phyloP scores from a whole-genome alignment of 78 protist genomes.

The Dictyostelium intermedium region DNA sequence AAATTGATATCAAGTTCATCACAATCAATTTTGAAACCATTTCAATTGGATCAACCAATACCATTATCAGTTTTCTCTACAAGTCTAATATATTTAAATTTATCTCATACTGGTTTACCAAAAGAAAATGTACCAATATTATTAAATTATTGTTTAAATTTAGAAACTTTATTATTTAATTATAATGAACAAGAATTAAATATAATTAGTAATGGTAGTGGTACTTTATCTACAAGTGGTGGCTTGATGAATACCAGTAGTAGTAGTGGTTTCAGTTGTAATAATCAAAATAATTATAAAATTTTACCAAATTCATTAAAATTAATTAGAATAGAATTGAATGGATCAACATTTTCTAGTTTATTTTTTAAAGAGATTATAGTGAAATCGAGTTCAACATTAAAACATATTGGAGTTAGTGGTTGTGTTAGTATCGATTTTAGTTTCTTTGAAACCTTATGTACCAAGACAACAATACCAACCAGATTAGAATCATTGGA shows the following conservation, averaged over 20 bases:
- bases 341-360: neutral
- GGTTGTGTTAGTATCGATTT: neutral
- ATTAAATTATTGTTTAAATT: neutral
- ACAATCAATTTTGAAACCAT: neutral
- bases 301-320: neutral
- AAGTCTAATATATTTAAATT: neutral
- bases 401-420: neutral
- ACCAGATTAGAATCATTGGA: neutral
- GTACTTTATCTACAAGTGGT: neutral
- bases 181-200: neutral
- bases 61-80: neutral
- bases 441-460: neutral
- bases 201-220: neutral
- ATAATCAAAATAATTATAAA: neutral
- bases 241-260: neutral
- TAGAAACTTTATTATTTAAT: constrained; percentile 11
- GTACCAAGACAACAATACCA: neutral
- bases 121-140: neutral
- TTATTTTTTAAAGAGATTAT: neutral
- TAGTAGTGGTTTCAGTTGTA: neutral
- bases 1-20: neutral
- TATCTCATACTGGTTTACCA: constrained; percentile 7
- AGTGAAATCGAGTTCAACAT: neutral
- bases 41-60: neutral
- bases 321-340: neutral